Evolutionary conservation across 352 stramenopile genomes (phyloP).

Genomic region (Phytopythium montanum): DNA sequence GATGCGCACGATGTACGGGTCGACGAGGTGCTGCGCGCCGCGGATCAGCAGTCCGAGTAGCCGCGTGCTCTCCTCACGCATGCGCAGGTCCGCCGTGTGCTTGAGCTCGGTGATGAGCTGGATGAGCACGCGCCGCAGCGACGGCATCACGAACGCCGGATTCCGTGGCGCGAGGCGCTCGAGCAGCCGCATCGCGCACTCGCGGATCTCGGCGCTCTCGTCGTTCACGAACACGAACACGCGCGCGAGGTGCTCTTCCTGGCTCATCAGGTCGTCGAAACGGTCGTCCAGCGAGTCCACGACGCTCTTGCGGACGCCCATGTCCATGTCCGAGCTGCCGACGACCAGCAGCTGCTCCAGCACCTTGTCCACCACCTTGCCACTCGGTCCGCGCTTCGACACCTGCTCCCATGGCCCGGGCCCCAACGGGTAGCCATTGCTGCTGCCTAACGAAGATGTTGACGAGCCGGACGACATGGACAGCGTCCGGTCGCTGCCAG

Average conservation of each 20-base stretch:
- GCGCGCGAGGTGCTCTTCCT: conserved; percentile 90
- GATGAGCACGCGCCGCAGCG: conserved; percentile 92
- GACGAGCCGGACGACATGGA: conserved; percentile 9
- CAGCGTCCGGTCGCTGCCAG: conserved; percentile 10
- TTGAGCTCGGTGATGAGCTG: conserved; percentile 95
- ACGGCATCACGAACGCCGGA: conserved; percentile 94
- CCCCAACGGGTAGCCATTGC: background rate
- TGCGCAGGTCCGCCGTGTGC: conserved; percentile 85
- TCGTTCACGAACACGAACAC: conserved; percentile 97
- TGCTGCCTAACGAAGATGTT: conserved; percentile 4
- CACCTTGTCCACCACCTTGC: conserved; percentile 92
- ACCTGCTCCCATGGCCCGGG: conserved; percentile 51
- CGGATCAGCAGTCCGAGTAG: conserved; percentile 84
- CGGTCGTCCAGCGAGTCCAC: conserved; percentile 89
- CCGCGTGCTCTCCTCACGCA: conserved; percentile 88
- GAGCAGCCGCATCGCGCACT: conserved; percentile 91
- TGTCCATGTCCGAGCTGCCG: conserved; percentile 91
- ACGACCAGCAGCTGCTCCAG: conserved; percentile 91
- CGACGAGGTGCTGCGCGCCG: conserved; percentile 82
- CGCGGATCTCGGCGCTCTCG: conserved; percentile 81
- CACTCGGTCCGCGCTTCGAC: conserved; percentile 79
- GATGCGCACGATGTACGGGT: conserved; percentile 77
- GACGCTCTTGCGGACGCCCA: conserved; percentile 90
- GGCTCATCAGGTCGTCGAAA: conserved; percentile 93
- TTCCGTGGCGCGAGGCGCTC: conserved; percentile 93